Evolutionary conservation across 2,329 filamentous ascomycete genomes (phyloP), one percentile per base, ranked within the genome.

Genomic region (Diaporthe vexans): DNA sequence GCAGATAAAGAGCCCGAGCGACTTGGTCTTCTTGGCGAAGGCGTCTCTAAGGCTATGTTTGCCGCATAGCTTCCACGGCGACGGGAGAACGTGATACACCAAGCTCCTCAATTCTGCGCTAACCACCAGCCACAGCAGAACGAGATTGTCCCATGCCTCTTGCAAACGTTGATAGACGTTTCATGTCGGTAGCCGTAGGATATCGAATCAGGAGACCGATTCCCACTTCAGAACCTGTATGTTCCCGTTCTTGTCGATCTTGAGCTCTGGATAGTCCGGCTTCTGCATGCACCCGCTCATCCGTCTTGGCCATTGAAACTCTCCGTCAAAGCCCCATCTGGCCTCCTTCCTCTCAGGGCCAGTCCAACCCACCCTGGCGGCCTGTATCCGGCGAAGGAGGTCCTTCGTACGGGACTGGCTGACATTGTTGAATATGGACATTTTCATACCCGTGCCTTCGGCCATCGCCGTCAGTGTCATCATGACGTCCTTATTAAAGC

Each of bases 241-340:
- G 33, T 17, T 19, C 17, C 69, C 57, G 26, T 29, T 52, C 69
- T 63, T n/a, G 48, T 72, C 69, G 21, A 72, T 52, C 57, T 24
- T 63, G 33, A 72, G 46, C 57, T 72, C 46, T 21, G 69, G 69
- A 56, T 72, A 72, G 46, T 63, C 69, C 2, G 69, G 69, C 29
- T 29, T 72, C 24, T 61, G 24, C 69, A 72, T 72, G 19, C 69
- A 72, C n/a, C 57, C 46, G 21, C 57, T 72, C 69, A 72, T 72
- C 17, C 69, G 43, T 21, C 46, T 33, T 10, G 69, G 69, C 69
- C 69, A 72, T 0, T 63, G n/a, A 10, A 72, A 19, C n/a, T 72
- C 69, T 21, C 69, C 33, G 26, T 72, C 57, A 9, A 72, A 72
- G 1, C 69, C 69, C 69, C 69, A 72, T 7, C n/a, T 43, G 24